phyloP scores from a whole-genome alignment of 1,284 basidiomycete genomes.

The Kalmanozyma brasiliensis region DNA sequence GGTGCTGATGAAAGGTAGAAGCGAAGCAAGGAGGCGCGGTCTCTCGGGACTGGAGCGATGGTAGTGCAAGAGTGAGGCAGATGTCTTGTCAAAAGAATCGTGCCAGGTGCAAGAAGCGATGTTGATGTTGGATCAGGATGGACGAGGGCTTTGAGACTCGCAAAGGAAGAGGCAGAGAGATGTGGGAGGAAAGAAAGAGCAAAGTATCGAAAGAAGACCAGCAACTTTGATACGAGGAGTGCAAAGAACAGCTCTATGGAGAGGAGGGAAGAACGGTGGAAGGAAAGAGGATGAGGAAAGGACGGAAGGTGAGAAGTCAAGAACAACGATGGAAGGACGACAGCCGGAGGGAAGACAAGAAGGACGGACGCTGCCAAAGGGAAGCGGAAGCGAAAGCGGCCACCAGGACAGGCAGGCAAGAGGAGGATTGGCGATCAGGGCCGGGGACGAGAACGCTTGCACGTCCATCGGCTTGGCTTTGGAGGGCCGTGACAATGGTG shows the following conservation, averaged over 20 bases:
- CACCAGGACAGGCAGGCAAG: neutral
- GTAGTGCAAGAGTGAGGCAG: conserved; percentile 7
- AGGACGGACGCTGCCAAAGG: no score
- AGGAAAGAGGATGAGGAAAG: conserved; percentile 9
- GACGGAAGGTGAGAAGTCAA: neutral
- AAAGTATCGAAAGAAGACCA: conserved; percentile 43
- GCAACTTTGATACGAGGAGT: conserved; percentile 34
- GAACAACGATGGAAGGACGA: neutral
- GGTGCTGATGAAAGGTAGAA: conserved; percentile 3
- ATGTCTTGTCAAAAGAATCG: conserved; percentile 29
- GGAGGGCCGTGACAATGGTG: neutral
- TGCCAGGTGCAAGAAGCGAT: conserved; percentile 2
- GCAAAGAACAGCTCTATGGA: conserved; percentile 5
- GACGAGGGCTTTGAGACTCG: neutral
- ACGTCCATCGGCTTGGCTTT: neutral
- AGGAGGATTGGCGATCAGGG: no score
- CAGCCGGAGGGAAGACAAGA: neutral
- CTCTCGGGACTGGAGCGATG: no score
- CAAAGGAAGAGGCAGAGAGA: conserved; percentile 1
- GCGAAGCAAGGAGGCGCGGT: conserved; percentile 1
- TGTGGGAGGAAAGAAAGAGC: conserved; percentile 1
- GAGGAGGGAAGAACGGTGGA: conserved; percentile 6
- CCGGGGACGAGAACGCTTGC: neutral
- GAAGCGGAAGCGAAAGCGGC: no score
- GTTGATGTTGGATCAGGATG: conserved; percentile 22